These are phyloP conservation scores for Sordaria brevicollis DNA, from an alignment of 495 filamentous ascomycete species.

Conservation along the genomic window DNA sequence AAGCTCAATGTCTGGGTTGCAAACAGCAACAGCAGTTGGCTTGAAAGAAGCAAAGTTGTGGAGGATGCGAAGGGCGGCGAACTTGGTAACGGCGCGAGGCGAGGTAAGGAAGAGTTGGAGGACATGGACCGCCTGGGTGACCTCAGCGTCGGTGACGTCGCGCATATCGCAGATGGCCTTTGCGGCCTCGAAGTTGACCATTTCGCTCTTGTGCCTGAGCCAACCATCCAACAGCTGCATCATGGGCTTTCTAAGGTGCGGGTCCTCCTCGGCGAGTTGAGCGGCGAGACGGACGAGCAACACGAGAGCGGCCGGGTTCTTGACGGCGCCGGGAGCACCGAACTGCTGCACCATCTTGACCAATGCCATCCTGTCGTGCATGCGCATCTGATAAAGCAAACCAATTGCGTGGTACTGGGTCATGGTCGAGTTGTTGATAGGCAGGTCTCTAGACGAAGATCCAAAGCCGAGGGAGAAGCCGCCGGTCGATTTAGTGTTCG, in stretches of 20 bases:
- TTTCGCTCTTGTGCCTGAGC: slow-evolving; percentile 97
- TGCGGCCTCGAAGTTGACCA: slow-evolving; percentile 99
- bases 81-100: slow-evolving; percentile 94
- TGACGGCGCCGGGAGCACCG: slow-evolving; percentile 78
- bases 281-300: slow-evolving; percentile 89
- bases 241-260: slow-evolving; percentile 82
- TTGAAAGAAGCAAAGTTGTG: slow-evolving; percentile 94
- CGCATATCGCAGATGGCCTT: slow-evolving; percentile 94
- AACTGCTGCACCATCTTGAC: slow-evolving; percentile 99
- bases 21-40: slow-evolving; percentile 80
- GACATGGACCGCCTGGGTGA: slow-evolving; percentile 84
- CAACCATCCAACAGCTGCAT: slow-evolving; percentile 90
- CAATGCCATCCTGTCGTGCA: slow-evolving; percentile 92
- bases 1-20: slow-evolving; percentile 93
- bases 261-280: slow-evolving; percentile 90
- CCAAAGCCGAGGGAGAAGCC: slow-evolving; percentile 87
- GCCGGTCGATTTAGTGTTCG: slow-evolving; percentile 73
- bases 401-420: slow-evolving; percentile 98
- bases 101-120: slow-evolving; percentile 95
- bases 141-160: slow-evolving; percentile 86
- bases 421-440: slow-evolving; percentile 81
- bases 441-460: slow-evolving; percentile 56
- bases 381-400: slow-evolving; percentile 94
- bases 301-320: slow-evolving; percentile 86
- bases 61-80: slow-evolving; percentile 92